Conservation (phyloP, 2,329 filamentous ascomycete genomes). For the Sordariomycetes sp. region DNA sequence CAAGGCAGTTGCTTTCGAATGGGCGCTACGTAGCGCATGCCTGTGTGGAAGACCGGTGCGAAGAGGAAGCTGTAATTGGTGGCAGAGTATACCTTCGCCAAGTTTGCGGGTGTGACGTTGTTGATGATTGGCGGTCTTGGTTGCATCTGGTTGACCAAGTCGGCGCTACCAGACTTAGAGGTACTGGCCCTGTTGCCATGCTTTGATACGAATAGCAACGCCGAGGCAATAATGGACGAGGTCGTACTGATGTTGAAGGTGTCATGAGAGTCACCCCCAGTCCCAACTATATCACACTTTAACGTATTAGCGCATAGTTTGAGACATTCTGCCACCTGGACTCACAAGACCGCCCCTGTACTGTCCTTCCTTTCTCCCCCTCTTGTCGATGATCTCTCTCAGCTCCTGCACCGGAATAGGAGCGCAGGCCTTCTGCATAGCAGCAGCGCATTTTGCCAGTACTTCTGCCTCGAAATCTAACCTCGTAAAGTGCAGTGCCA, state of each 20-base stretch:
- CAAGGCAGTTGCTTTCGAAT: conserved; percentile 84
- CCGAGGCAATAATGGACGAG: conserved; percentile 82
- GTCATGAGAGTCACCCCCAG: conserved; percentile 90
- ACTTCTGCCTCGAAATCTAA: conserved; percentile 79
- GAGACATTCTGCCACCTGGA: not conserved
- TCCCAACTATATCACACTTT: conserved; percentile 88
- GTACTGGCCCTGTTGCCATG: conserved; percentile 95
- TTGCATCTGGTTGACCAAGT: conserved; percentile 70
- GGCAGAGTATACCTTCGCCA: conserved; percentile 63
- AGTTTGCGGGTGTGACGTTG: conserved; percentile 62
- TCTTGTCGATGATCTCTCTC: conserved; percentile 47
- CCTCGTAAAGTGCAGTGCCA: conserved; percentile 83
- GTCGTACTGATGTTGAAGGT: conserved; percentile 99
- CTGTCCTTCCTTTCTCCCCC: conserved; percentile 55
- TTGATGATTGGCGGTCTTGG: conserved; percentile 66
- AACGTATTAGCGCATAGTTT: not conserved
- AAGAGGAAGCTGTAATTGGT: conserved; percentile 95
- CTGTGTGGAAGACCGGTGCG: conserved; percentile 91
- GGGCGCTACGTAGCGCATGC: conserved; percentile 81
- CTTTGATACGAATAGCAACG: conserved; percentile 79
- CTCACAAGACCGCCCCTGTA: conserved; percentile 80
- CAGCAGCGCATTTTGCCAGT: conserved; percentile 71
- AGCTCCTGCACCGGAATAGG: conserved; percentile 59
- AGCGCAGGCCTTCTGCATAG: conserved; percentile 75
- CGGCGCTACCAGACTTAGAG: conserved; percentile 89